Percentiles rank a stretch among this genome's conserved stretches.
Conservation (phyloP, 129 eudicot species). For the Apium graveolens region DNA sequence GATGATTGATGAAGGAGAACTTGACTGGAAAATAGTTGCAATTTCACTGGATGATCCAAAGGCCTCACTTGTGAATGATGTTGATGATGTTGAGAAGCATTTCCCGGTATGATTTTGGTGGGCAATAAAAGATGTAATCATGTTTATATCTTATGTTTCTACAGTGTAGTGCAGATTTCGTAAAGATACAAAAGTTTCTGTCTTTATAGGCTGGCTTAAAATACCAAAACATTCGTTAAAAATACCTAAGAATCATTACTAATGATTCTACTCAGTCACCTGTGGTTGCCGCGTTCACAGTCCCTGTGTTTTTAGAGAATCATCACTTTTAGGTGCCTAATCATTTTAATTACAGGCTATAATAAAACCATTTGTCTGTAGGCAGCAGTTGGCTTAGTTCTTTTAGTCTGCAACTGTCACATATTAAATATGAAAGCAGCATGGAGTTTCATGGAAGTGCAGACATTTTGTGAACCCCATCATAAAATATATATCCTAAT, state of each 20-base stretch:
- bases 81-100: conserved; percentile 93
- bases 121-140: background rate
- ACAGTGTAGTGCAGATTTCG: background rate
- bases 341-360: background rate
- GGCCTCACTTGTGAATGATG: conserved; percentile 94
- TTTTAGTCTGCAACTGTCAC: background rate
- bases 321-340: background rate
- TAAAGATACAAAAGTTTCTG: background rate
- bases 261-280: background rate
- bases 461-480: background rate
- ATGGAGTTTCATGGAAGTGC: background rate
- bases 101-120: conserved; percentile 70
- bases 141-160: background rate
- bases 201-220: background rate
- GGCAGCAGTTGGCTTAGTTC: background rate
- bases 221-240: background rate
- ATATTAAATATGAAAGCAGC: background rate
- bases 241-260: background rate
- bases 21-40: conserved; percentile 96
- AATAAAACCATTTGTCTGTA: background rate
- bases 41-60: conserved; percentile 95
- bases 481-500: background rate
- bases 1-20: conserved; percentile 99
- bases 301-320: background rate
- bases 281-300: background rate